phyloP scores from a whole-genome alignment of 2,329 filamentous ascomycete genomes.

The Colletotrichum siamense region DNA sequence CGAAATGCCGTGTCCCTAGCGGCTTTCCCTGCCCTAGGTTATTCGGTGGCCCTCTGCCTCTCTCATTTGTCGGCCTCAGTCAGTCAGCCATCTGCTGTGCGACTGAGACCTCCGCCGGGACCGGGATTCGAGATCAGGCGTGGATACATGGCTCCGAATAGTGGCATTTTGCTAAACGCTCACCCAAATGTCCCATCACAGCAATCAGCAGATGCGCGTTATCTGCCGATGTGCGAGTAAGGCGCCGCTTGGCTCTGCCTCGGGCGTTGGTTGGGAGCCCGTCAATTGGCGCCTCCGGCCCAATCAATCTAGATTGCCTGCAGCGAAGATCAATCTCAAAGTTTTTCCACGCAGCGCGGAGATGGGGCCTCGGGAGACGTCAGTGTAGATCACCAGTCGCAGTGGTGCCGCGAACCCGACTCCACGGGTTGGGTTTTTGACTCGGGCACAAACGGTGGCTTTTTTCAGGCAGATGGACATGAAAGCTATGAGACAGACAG shows the following conservation, averaged over 20 bases:
- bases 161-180: conserved; percentile 2
- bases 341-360: not conserved
- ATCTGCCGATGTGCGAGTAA: not conserved
- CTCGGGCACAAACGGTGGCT: not conserved
- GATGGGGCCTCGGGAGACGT: not conserved
- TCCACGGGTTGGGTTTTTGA: not conserved
- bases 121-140: not conserved
- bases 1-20: conserved; percentile 6
- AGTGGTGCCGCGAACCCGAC: not conserved
- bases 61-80: not conserved
- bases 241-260: not conserved
- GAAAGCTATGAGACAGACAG: not conserved
- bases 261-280: not conserved
- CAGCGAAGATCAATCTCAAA: conserved; percentile 3
- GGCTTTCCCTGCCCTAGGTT: not conserved
- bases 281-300: not conserved
- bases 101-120: not conserved
- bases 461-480: not conserved
- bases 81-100: not conserved
- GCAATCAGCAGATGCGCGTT: not conserved
- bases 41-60: not conserved
- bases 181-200: not conserved
- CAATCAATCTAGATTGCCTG: not conserved
- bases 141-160: not conserved
- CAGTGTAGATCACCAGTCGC: not conserved